Base-by-base conservation (phyloP, 2,329 filamentous ascomycete genomes). In the Colletotrichum scovillei region DNA sequence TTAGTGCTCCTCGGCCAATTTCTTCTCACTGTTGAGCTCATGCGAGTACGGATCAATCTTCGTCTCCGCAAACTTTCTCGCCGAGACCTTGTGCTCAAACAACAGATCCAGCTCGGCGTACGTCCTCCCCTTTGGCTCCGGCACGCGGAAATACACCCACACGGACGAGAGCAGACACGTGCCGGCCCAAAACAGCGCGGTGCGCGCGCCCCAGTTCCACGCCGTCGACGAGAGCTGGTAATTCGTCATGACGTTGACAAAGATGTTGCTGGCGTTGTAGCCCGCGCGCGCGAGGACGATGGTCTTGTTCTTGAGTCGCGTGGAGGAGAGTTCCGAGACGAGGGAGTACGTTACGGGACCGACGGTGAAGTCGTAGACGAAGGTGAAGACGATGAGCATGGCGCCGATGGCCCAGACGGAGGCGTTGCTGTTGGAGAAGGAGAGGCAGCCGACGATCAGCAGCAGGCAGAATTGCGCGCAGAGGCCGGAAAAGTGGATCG, bases 301-400 rank as follows among this genome's bases (percentile, higher is more conserved):
- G 1, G 88, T 89, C 81, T 90, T 89, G 35, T 85, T 83, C 73
- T 88, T 86, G 49, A 90, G 84, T 9, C 88, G 84, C 0, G 86
- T 87, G 0, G 88, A 89, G 0, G 88, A 88, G 4, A 87, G 83
- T 75, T 90, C 89, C 0, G 88, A 85, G 12, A 89, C 77, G 32
- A 90, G 80, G 1, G 84, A 84, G 78, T 89, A 90, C 5, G 86
- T 86, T 8, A 89, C 84, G 0, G 88, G 88, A 0, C 89, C 89
- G 14, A 90, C 84, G 1, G 87, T 87, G 67, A 87, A 83, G 80
- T 88, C 87, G 78, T 90, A 91, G 2, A 86, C 80, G 66, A 89
- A 87, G 0, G 86, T 88, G 75, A 87, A 89, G 52, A 88, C 78
- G 55, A 90, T 82, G 4, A 90, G 80, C 77, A 90, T 78, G 74